Conservation (phyloP, 2,329 filamentous ascomycete genomes). For the Colletotrichum chrysophilum region DNA sequence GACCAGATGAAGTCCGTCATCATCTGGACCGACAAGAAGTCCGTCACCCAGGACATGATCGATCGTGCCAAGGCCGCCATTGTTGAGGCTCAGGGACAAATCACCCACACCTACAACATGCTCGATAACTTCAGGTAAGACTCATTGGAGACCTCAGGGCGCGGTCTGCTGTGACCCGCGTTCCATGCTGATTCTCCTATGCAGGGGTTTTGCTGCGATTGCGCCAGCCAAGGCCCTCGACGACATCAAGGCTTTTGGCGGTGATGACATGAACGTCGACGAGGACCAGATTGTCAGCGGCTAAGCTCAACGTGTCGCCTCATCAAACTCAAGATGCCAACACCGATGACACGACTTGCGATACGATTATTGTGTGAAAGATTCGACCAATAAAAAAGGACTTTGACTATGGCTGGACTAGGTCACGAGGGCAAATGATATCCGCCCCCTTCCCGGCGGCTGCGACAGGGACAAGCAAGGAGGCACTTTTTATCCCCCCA, state of each 20-base stretch:
- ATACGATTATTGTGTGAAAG: neutral
- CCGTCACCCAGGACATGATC: constrained; percentile 68
- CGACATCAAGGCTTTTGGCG: constrained; percentile 66
- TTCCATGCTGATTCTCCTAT: constrained; percentile 28
- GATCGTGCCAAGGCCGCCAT: constrained; percentile 75
- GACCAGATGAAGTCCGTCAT: constrained; percentile 77
- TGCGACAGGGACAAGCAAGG: constrained; percentile 15
- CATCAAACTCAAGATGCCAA: neutral
- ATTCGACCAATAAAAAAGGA: constrained; percentile 4
- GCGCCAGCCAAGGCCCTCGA: constrained; percentile 74
- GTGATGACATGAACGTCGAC: constrained; percentile 65
- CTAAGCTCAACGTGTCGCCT: neutral
- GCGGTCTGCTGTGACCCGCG: neutral
- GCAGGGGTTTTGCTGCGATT: constrained; percentile 79
- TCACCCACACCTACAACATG: constrained; percentile 76
- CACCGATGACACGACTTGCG: neutral
- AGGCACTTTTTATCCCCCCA: neutral
- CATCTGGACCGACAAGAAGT: constrained; percentile 75
- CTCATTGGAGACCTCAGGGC: neutral
- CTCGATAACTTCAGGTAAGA: constrained; percentile 55
- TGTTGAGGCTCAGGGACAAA: constrained; percentile 70
- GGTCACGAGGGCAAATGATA: constrained; percentile 18
- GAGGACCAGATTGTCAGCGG: constrained; percentile 72
- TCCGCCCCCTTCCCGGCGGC: constrained; percentile 12
- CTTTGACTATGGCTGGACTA: constrained; percentile 21